These are phyloP conservation scores for Curvularia lunata DNA, from an alignment of 2,329 filamentous ascomycete genomes.

Conservation along the genomic window DNA sequence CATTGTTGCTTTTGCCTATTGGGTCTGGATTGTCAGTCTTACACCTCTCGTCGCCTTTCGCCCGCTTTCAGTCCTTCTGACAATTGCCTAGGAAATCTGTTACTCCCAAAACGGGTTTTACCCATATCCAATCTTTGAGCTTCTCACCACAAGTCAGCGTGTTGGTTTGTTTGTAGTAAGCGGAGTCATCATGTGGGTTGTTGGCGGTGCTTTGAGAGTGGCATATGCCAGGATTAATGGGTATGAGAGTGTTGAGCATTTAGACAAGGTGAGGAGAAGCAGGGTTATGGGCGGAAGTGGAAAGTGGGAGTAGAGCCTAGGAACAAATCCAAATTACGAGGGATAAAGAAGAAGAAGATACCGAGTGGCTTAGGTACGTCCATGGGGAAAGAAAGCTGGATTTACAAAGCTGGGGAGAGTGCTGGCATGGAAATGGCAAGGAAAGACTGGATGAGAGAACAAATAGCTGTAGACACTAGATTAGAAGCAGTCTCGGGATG, in stretches of 20 bases:
- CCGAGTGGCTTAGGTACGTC: not conserved
- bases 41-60: too few species aligned
- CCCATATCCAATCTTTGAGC: constrained; percentile 82
- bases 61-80: not conserved
- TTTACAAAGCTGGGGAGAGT: not conserved
- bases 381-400: not conserved
- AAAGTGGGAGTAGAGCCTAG: constrained; percentile 27
- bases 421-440: not conserved
- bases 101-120: constrained; percentile 74
- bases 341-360: not conserved
- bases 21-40: constrained; percentile 67
- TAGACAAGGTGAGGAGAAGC: constrained; percentile 27
- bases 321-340: not conserved
- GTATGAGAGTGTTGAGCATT: constrained; percentile 30
- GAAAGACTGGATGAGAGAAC: not conserved
- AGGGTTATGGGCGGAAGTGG: constrained; percentile 25
- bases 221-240: constrained; percentile 73
- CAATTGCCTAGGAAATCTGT: constrained; percentile 62
- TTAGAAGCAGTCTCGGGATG: not conserved
- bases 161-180: constrained; percentile 72
- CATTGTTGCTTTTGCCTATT: constrained; percentile 69
- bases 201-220: constrained; percentile 72
- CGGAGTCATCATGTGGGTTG: constrained; percentile 73
- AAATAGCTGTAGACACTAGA: not conserved
- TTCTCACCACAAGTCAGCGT: constrained; percentile 70